Percentiles rank a stretch among this genome's conserved stretches.
These are phyloP conservation scores for Debaryomyces singareniensis DNA, from an alignment of 1,139 yeast genomes.

Conservation along the genomic window DNA sequence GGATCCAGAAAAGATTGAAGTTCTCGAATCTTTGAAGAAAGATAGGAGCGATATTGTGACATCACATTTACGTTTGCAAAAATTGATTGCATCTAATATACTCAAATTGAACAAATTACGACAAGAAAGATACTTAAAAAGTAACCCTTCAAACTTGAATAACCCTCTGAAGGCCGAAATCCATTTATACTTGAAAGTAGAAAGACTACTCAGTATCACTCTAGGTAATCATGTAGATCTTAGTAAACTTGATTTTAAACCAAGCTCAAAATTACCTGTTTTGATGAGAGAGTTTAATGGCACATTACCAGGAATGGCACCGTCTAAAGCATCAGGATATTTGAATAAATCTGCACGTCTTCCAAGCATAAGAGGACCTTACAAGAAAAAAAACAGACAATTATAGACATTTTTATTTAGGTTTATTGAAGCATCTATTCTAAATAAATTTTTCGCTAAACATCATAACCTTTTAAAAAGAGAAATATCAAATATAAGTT, in stretches of 20 bases:
- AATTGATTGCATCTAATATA: slow-evolving; percentile 51
- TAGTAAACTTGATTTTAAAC: slow-evolving; percentile 23
- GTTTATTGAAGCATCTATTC: neutral
- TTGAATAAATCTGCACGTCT: slow-evolving; percentile 22
- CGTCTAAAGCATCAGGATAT: slow-evolving; percentile 10
- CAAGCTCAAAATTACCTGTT: slow-evolving; percentile 54
- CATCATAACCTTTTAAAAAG: slow-evolving; percentile 66
- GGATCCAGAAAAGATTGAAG: slow-evolving; percentile 28
- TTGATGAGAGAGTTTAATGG: slow-evolving; percentile 73
- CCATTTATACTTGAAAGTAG: slow-evolving; percentile 37
- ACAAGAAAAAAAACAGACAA: slow-evolving; percentile 29
- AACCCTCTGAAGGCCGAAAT: slow-evolving; percentile 26
- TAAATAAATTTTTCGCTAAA: slow-evolving; percentile 20
- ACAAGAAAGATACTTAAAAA: slow-evolving; percentile 43
- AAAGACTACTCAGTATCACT: slow-evolving; percentile 24
- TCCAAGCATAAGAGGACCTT: slow-evolving; percentile 37
- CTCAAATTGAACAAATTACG: slow-evolving; percentile 59
- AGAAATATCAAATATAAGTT: slow-evolving; percentile 68
- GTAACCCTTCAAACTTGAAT: slow-evolving; percentile 22
- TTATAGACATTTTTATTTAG: neutral
- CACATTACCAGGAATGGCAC: slow-evolving; percentile 59
- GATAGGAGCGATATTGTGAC: slow-evolving; percentile 18
- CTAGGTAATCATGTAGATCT: slow-evolving; percentile 23
- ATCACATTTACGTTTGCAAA: slow-evolving; percentile 32
- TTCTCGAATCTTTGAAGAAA: slow-evolving; percentile 20